Evolutionary conservation across 2,329 filamentous ascomycete genomes (phyloP), one percentile per base, ranked within the genome.

Genomic region (Penicillium aurantiogriseum): DNA sequence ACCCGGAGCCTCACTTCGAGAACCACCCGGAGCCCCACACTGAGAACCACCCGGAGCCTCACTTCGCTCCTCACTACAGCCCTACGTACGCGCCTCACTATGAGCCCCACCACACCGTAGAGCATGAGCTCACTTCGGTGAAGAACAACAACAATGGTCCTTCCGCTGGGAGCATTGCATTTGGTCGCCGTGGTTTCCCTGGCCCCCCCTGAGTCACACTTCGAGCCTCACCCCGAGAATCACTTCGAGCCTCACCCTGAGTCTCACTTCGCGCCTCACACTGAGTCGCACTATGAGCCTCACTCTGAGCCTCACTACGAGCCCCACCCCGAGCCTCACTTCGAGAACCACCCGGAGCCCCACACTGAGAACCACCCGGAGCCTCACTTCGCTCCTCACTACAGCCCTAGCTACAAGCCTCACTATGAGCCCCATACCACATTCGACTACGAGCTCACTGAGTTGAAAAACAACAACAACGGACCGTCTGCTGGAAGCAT

Each of bases 141-240:
- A 19, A 51, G n/a, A 6, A 33, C 7, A 23, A 44, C 39, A 51
- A 55, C 15, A 55, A 55, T 2, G 53, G 53, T 0, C 39, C 39
- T 1, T 0, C 46, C 3, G 53, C 46, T 6, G 53, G 53, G 0
- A 21, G 11, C 17, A 27, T 40, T 2, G 21, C 45, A 1, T 61
- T 58, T 44, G 25, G 36, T n/a, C 58, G 58, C 8, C 62, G 62
- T 23, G 54, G 25, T 1, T 25, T 25, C 17, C 17, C 5, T 25
- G 5, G 5, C 7, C 7, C 5, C 19, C 13, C 31, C 19, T 5
- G 46, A 13, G 9, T 21, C 33, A 13, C 51, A 53, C 50, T 23
- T 42, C 2, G 35, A 51, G n/a, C 23, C 38, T 1, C 49, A 43
- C 50, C 38, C 21, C 1, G 50, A 33, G 9, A n/a, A 27, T 8